Evolutionary conservation across 2,329 filamentous ascomycete genomes (phyloP).

Genomic region (Xylaria multiplex): DNA sequence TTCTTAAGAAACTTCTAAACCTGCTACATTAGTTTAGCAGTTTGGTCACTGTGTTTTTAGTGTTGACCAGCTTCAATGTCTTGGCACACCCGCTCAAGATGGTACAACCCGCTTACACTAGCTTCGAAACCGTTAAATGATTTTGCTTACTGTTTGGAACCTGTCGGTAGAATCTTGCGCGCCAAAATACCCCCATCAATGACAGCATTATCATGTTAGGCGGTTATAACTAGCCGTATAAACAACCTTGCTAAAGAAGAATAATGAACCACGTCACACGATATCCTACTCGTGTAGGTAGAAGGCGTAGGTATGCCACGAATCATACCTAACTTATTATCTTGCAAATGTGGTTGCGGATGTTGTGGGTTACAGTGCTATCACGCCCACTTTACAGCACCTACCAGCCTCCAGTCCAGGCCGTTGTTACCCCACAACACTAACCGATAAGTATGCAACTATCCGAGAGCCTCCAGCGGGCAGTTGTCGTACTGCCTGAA

Average conservation of each 20-base stretch:
- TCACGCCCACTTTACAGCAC: background rate
- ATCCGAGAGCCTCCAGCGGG: slow-evolving; percentile 12
- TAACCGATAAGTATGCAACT: slow-evolving; percentile 10
- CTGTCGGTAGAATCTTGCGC: slow-evolving; percentile 10
- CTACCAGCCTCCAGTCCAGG: background rate
- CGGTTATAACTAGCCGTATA: background rate
- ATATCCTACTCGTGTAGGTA: slow-evolving; percentile 6
- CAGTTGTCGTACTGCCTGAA: background rate
- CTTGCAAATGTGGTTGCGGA: background rate
- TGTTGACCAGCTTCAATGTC: slow-evolving; percentile 19
- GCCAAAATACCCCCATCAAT: slow-evolving; percentile 15
- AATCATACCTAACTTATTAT: background rate
- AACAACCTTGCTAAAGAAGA: slow-evolving; percentile 1
- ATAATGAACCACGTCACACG: slow-evolving; percentile 7
- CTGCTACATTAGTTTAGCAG: slow-evolving; percentile 20
- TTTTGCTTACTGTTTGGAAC: slow-evolving; percentile 35
- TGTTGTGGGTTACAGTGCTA: slow-evolving; percentile 21
- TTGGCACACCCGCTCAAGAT: slow-evolving; percentile 33
- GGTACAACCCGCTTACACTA: slow-evolving; percentile 24
- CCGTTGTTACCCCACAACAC: slow-evolving; percentile 4
- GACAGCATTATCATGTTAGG: slow-evolving; percentile 7
- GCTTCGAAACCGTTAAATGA: slow-evolving; percentile 16
- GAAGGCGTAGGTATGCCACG: background rate
- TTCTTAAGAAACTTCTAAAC: slow-evolving; percentile 1
- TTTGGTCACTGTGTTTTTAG: slow-evolving; percentile 12